Base-by-base conservation (phyloP, 2,329 filamentous ascomycete species). In the Cladosporium sphaerospermum region DNA sequence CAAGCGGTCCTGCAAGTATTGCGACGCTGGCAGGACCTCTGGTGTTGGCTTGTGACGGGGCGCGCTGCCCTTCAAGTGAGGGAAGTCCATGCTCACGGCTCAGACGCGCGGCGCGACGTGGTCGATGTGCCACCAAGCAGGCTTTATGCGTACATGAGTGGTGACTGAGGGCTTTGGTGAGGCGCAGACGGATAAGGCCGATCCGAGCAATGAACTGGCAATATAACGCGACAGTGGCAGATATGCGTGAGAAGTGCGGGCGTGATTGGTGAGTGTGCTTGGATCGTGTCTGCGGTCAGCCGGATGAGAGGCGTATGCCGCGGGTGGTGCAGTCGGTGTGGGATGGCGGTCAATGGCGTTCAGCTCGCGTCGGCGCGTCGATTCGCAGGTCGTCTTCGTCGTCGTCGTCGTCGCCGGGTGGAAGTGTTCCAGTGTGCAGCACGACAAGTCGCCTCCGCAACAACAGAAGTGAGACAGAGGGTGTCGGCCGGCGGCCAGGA, bases 1-100 rank as follows among this genome's bases (percentile, higher is more conserved):
- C n/a, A 70, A 56, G 23, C 64, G 61, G 8, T 69, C 66, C 33
- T 67, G 66, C 6, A 70, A 62, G 47, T 64, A 69, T 46, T 64
- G 63, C 9, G 64, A 66, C n/a, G 63, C 60, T 7, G 64, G 62
- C 18, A 64, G 57, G 52, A 61, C 58, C 54, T 60, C 58, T 11
- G 52, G 45, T 18, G 48, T 51, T 33, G 34, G 48, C 40, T 51
- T 51, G n/a, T 43, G 48, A 40, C 39, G 13, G 16, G 44, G 48
- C 48, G 23, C 37, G 28, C 48, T 51, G 40, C 18, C 36, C 9
- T 44, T 51, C 48, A 19, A 16, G 31, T 51, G 37, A 28, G 23
- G 23, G 40, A 44, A 43, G 48, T 51, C 48, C 48, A 51, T 51
- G 48, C 18, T 44, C 32, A n/a, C 34, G 33, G 40, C 19, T 43